Evolutionary conservation across 805 yeast genomes (phyloP), one percentile per base, ranked within the genome.

Genomic region (Cyberlindnera saturnus): DNA sequence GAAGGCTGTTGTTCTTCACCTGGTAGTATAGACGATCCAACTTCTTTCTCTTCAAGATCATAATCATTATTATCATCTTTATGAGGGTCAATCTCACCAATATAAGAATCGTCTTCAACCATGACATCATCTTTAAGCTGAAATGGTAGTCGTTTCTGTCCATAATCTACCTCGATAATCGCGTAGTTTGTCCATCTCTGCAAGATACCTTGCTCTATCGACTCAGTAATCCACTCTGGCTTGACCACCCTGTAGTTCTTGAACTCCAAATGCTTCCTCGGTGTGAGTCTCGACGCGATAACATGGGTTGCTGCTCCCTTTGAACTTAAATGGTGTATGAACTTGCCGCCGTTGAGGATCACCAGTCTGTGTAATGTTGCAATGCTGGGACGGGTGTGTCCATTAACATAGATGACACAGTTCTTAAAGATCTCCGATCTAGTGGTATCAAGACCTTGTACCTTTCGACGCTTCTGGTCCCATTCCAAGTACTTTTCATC

Each of bases 221-320:
- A 74, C 17, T 88, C 86, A 0, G 73, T 67, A 2, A 93, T 71
- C 98, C 98, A 91, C 29, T 73, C 71, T 0, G 97, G 96, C 45
- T 62, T 73, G 2, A 89, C 95, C 3, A 93, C 95, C 50, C 77
- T 81, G 59, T 75, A 83, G 47, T 81, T 75, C 31, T 70, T 65
- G 58, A 78, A 87, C 61, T 85, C 82, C 3, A 74, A 57, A 42
- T 69, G 65, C 61, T 93, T 91, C 42, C 84, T 69, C 0, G 93
- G 87, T 0, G 98, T 88, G 48, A 91, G 60, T 26, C 78, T 70
- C 43, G 82, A 79, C 7, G 96, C 95, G 3, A 93, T 67, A 4
- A 91, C 82, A 63, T 93, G 98, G 0, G 97, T 86, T 0, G 82
- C 93, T 10, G 73, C 69, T 4, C 83, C 74, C 58, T 90, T 90